These are phyloP conservation scores for Cercospora zeae-maydis DNA, from an alignment of 2,329 filamentous ascomycete species.

Conservation along the genomic window DNA sequence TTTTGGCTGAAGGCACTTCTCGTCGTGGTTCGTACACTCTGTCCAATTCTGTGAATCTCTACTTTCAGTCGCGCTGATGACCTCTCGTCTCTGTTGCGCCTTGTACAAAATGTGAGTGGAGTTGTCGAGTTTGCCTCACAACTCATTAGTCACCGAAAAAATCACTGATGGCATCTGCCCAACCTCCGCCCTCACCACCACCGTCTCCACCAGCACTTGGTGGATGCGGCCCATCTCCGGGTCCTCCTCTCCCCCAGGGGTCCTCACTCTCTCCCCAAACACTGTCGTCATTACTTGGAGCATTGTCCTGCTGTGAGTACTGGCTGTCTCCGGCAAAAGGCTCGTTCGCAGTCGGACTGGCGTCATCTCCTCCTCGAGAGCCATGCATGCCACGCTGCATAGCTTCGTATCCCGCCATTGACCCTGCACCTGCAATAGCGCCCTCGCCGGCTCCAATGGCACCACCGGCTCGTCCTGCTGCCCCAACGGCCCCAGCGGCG, in stretches of 20 bases:
- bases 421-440: conserved; percentile 51
- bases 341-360: conserved; percentile 33
- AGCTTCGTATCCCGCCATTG: conserved; percentile 59
- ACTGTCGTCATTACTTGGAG: conserved; percentile 22
- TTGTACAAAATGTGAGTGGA: not conserved
- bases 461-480: conserved; percentile 32
- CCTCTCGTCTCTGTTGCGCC: not conserved
- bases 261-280: conserved; percentile 32
- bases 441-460: conserved; percentile 42
- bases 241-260: conserved; percentile 34
- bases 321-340: conserved; percentile 24
- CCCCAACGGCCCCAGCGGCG: conserved; percentile 37
- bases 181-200: conserved; percentile 18
- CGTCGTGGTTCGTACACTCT: not conserved
- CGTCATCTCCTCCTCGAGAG: conserved; percentile 29
- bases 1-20: not conserved
- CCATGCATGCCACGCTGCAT: conserved; percentile 53
- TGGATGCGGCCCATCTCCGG: conserved; percentile 35
- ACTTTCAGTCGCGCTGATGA: not conserved
- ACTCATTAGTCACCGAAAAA: conserved; percentile 19
- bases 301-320: conserved; percentile 16
- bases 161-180: conserved; percentile 20
- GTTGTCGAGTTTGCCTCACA: not conserved
- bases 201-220: conserved; percentile 34
- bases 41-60: not conserved